Evolutionary conservation across 2,329 filamentous ascomycete species (phyloP).

Genomic region (Paecilomyces sp.): DNA sequence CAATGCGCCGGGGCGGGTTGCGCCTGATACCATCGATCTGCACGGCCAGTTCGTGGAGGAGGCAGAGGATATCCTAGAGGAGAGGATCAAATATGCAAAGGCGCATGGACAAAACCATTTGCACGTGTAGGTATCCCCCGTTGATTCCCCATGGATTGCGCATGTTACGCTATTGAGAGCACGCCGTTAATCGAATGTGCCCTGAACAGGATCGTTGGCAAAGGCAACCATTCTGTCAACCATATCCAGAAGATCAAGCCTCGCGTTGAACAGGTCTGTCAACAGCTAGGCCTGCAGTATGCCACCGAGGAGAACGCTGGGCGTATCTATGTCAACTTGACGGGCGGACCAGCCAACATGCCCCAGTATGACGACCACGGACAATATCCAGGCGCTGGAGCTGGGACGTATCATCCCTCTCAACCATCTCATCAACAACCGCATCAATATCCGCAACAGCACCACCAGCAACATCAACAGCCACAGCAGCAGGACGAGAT

Average conservation of each 20-base stretch:
- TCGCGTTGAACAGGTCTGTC: constrained; percentile 81
- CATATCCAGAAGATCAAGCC: constrained; percentile 94
- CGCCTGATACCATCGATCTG: constrained; percentile 79
- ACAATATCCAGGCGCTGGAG: constrained; percentile 24
- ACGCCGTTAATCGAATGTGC: not conserved
- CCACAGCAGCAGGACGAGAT: constrained; percentile 43
- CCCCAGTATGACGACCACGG: constrained; percentile 39
- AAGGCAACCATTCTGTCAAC: constrained; percentile 76
- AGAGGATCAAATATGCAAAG: constrained; percentile 73
- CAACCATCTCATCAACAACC: constrained; percentile 31
- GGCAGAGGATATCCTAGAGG: constrained; percentile 82
- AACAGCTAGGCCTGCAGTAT: constrained; percentile 74
- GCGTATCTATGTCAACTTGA: constrained; percentile 78
- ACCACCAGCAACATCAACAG: constrained; percentile 27
- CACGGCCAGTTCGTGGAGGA: constrained; percentile 94
- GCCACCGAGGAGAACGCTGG: constrained; percentile 83
- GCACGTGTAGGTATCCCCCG: constrained; percentile 56
- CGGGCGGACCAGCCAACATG: constrained; percentile 57
- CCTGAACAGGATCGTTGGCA: constrained; percentile 68
- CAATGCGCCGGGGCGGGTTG: constrained; percentile 69
- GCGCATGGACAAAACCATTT: constrained; percentile 69
- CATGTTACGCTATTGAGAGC: not conserved
- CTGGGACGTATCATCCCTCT: constrained; percentile 23
- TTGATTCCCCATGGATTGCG: not conserved
- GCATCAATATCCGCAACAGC: constrained; percentile 38